Evolutionary conservation across 78 protist genomes (phyloP).

Genomic region (Monocercomonoides exilis): DNA sequence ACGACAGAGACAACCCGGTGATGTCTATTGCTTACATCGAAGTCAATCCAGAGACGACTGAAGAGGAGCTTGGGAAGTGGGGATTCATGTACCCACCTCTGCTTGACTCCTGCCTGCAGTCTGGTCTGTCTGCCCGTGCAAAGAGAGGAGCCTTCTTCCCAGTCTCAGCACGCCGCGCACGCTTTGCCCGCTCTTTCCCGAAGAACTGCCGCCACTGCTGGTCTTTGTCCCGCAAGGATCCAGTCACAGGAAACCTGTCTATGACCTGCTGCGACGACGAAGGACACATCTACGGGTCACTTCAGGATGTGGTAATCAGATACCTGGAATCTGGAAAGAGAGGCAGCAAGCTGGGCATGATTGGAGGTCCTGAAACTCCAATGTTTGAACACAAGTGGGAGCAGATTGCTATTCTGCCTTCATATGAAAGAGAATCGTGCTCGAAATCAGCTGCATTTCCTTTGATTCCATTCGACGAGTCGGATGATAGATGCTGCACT

Average conservation of each 20-base stretch:
- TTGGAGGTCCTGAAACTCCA: not conserved
- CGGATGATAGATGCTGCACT: no score
- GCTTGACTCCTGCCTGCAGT: constrained; percentile 2
- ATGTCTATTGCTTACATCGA: not conserved
- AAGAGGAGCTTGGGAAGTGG: not conserved
- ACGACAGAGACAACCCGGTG: not conserved
- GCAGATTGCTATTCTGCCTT: no score
- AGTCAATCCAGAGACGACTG: not conserved
- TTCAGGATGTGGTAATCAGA: not conserved
- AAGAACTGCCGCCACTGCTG: not conserved
- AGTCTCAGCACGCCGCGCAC: not conserved
- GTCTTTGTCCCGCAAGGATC: not conserved
- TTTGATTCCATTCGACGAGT: no score
- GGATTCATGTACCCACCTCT: not conserved
- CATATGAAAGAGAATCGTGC: no score
- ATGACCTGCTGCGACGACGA: constrained; percentile 3
- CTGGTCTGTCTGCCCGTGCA: not conserved
- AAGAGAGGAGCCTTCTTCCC: constrained; percentile 8
- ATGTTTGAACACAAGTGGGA: not conserved
- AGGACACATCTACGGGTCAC: not conserved
- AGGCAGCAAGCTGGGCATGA: not conserved
- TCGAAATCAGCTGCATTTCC: no score
- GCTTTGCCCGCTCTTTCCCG: not conserved
- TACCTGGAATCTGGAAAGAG: not conserved
- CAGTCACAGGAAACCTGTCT: not conserved